Evolutionary conservation across 208 protist species (phyloP), one percentile per base, ranked within the genome.

Genomic region (Leishmania guyanensis): DNA sequence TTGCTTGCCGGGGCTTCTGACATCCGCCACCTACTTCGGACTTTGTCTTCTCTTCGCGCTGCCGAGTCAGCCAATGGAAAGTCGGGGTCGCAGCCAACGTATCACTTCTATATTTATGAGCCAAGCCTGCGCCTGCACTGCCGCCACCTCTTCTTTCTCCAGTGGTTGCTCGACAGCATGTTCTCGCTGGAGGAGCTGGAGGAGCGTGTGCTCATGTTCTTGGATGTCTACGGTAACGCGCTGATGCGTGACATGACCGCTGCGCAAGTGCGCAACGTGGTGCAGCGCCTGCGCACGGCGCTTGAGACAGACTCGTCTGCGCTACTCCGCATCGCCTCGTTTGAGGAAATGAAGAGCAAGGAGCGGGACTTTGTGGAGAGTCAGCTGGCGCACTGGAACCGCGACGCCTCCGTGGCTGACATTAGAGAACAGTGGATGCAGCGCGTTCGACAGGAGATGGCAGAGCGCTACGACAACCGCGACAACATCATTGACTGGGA

Each of bases 401-500:
- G 85, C 48, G 94, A 96, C 77, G 79, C 83, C 46, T 90, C 93
- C 0, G n/a, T 75, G 16, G 88, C 86, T 16, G 80, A 93, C 77
- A 84, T 97, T 51, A 86, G 78, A 33, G 86, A 83, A 71, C 90
- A 95, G 75, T 95, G 95, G 91, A 79, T 73, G 39, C 53, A 70
- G 33, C 93, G 94, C 5, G 75, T 98, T 33, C 93, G 92, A 22
- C 91, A 95, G 71, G 95, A 98, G 71, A 96, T 98, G 92, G 95
- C 94, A 14, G 94, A 98, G 72, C 95, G 95, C 68, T 98, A 95
- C 83, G 95, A 98, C 82, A 96, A 96, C 80, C 91, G 93, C 60
- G 92, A 96, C 86, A 98, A 98, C 81, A 85, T 98, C 80, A 97
- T 98, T 69, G 95, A 98, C 85, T 98, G 95, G 95, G 95, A 98